These are phyloP conservation scores for Myxozyma geophila DNA, from an alignment of 805 yeast genomes.

Conservation along the genomic window DNA sequence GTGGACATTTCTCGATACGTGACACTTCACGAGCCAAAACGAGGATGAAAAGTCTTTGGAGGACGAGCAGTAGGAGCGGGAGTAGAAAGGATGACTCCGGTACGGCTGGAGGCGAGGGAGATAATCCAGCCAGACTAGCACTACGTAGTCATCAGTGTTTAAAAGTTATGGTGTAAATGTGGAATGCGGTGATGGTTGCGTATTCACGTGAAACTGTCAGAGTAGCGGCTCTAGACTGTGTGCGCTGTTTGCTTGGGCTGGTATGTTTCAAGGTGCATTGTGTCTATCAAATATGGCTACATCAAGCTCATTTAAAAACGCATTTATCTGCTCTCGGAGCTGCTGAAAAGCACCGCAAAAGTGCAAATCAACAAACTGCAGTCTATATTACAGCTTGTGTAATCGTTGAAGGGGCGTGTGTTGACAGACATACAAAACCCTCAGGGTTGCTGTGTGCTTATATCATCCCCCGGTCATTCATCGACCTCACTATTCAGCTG, in stretches of 20 bases:
- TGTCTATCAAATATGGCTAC: too few relatives aligned
- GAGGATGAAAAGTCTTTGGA: background rate
- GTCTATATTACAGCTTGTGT: too few relatives aligned
- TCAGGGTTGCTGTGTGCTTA: background rate
- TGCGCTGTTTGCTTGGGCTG: background rate
- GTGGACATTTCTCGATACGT: slow-evolving; percentile 18
- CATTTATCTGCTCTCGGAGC: background rate
- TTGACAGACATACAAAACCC: background rate
- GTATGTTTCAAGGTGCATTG: too few relatives aligned
- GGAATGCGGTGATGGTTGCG: background rate
- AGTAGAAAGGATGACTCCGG: background rate
- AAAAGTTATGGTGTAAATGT: background rate
- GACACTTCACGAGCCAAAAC: background rate
- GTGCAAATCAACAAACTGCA: background rate
- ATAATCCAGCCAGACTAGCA: slow-evolving; percentile 9
- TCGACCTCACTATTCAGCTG: too few relatives aligned
- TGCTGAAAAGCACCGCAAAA: background rate
- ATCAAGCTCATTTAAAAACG: background rate
- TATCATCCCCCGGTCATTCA: too few relatives aligned
- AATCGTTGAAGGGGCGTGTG: too few relatives aligned
- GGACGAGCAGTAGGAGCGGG: background rate
- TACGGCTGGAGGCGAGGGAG: background rate
- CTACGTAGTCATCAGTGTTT: background rate
- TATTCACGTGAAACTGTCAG: background rate
- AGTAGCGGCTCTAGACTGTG: background rate